Conservation (phyloP, 2,329 filamentous ascomycete species). For the Emergomyces pasteurianus region DNA sequence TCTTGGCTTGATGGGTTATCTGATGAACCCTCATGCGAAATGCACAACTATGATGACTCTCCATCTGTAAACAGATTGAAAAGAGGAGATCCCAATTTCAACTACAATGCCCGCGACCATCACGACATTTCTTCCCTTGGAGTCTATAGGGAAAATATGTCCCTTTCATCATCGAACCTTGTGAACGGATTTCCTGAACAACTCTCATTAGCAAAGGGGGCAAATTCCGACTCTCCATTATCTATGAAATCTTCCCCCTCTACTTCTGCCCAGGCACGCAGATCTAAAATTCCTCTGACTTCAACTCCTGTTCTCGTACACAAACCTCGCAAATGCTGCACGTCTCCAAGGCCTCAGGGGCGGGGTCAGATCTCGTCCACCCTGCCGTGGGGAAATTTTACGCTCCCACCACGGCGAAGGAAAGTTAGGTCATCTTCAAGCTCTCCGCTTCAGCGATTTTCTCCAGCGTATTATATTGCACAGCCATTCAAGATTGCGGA, state of each 20-base stretch:
- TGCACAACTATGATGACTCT: background rate
- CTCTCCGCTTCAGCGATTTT: background rate
- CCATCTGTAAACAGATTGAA: background rate
- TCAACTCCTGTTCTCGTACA: slow-evolving; percentile 1
- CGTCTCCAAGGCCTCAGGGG: background rate
- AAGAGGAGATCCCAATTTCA: background rate
- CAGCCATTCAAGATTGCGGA: slow-evolving; percentile 2
- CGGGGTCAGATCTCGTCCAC: background rate
- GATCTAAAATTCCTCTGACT: background rate
- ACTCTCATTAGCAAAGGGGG: background rate
- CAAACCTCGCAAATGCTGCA: background rate
- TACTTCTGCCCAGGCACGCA: background rate
- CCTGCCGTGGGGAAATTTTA: background rate
- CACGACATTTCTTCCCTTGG: background rate
- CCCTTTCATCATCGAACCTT: background rate
- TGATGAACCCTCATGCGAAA: background rate
- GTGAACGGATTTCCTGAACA: too few relatives aligned
- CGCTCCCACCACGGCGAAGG: slow-evolving; percentile 1
- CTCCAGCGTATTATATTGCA: background rate
- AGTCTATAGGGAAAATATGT: background rate
- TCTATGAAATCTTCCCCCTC: background rate
- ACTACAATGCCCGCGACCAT: background rate
- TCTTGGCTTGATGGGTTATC: slow-evolving; percentile 1
- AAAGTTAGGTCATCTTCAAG: background rate
- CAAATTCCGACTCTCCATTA: background rate